Evolutionary conservation across 2,329 filamentous ascomycete species (phyloP), one percentile per base, ranked within the genome.

Genomic region (Cadophora luteo-olivacea): DNA sequence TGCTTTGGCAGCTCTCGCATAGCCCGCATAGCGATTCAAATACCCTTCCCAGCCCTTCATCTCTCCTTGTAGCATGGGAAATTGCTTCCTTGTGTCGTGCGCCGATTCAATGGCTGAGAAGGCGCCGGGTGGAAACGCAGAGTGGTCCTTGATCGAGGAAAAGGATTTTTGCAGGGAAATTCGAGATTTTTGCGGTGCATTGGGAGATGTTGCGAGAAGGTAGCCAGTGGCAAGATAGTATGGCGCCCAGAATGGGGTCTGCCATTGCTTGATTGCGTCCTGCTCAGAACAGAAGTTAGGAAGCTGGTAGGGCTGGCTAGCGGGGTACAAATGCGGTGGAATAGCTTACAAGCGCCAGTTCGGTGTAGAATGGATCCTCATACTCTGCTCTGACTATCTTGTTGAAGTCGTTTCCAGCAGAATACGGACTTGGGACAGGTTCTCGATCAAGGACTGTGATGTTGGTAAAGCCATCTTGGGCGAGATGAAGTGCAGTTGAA

Each of bases 401-500:
- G 16, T 45, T 45, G 12, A 45, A 2, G 16, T 45, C 16, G 12
- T 45, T 45, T 11, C 41, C 12, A 45, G 41, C 41, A 45, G 41
- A 45, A 45, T 16, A 45, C 19, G 41, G 41, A 5, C 41, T 45
- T 45, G 16, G 16, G 16, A 45, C 41, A 16, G 41, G 4, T 45
- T 6, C 41, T 6, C 41, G 41, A 19, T 45, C 41, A 19, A 45
- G 41, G 41, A 45, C 41, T 45, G 41, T 45, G 12, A 45, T 19
- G 16, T 45, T 45, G 41, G 41, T 45, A 45, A 16, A 19, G 11
- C 36, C 16, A 45, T 45, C 41, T 45, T 16, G 41, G 19, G 81
- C 77, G 49, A 85, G 79, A 66, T 85, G 80, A 69, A 84, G 83
- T 3, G 84, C 84, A 0, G 83, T 84, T 33, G 80, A 82, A 29